phyloP scores from a whole-genome alignment of 2,329 filamentous ascomycete genomes.

The Colletotrichum spinosum region DNA sequence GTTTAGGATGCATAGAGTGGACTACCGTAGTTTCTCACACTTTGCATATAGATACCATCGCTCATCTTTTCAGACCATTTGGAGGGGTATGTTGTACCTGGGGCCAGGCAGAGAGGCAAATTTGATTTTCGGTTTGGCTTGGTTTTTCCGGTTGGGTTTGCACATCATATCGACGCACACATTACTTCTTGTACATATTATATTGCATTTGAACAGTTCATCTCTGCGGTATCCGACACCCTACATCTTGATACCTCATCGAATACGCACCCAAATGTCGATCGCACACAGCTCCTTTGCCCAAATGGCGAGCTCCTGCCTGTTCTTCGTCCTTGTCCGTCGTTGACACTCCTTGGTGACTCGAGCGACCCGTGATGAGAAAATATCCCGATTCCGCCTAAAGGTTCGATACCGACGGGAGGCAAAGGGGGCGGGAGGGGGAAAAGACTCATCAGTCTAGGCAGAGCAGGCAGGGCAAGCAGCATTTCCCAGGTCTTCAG shows the following conservation, averaged over 20 bases:
- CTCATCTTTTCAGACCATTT: conserved; percentile 16
- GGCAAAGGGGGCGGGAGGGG: background rate
- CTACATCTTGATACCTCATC: too few relatives aligned
- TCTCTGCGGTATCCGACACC: too few relatives aligned
- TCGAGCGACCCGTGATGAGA: background rate
- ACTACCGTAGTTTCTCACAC: background rate
- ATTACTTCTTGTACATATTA: conserved; percentile 6
- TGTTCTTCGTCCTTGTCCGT: too few relatives aligned
- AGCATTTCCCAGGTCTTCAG: conserved; percentile 25
- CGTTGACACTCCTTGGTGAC: too few relatives aligned
- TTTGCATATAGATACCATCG: conserved; percentile 22
- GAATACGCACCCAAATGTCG: too few relatives aligned
- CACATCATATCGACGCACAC: background rate
- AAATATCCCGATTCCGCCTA: background rate
- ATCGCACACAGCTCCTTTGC: too few relatives aligned
- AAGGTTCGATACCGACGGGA: background rate
- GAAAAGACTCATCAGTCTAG: background rate
- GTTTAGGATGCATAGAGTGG: too few relatives aligned
- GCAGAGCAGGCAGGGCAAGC: conserved; percentile 2
- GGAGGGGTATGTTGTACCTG: conserved; percentile 7
- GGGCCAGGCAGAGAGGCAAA: background rate
- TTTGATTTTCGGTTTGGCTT: conserved; percentile 1
- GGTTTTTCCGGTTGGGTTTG: background rate
- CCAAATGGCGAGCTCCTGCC: too few relatives aligned
- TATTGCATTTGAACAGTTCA: background rate